Base-by-base conservation (phyloP, 805 yeast genomes). In the Candida vartiovaarae region DNA sequence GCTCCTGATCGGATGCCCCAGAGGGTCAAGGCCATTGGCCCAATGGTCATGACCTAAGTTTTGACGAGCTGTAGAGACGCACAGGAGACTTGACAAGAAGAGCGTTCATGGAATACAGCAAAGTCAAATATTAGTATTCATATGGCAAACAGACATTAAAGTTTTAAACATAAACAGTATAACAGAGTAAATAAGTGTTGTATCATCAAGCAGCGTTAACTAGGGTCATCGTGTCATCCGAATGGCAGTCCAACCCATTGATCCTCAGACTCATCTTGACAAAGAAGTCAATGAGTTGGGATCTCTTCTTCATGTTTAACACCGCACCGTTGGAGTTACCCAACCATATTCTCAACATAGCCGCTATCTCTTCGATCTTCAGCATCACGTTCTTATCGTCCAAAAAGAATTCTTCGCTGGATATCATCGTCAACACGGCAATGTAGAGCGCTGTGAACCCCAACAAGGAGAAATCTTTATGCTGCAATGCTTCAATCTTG, bases 331-430 rank as follows among this genome's bases (percentile, higher is more conserved):
- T 47, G 23, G 57, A 47, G 28, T 59, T 56, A 30, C 68, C 68
- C 27, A 62, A 41, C 69, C 69, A 64, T 2, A 65, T 58, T 52
- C 70, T 58, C 24, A 65, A 38, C 9, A 52, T 47, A 8, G 63
- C 65, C 6, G 59, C 51, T 11, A 64, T 48, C 33, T 57, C 59
- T 42, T 64, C 68, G 29, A 63, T 44, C 36, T 52, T 54, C 15
- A 47, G 45, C n/a, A 43, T 48, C 9, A 55, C 45, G 8, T 52
- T 51, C 20, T 45, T 41, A 33, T 53, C 56, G 38, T 47, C 35
- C 8, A 41, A 23, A 27, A 50, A 50, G 20, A 45, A 23, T 2
- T 46, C 43, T n/a, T 48, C 41, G 8, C 48, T 33, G 11, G 51
- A 47, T 10, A 52, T 53, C 51, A 59, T 47, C 23, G 53, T 48